These are phyloP conservation scores for Penicillium cosmopolitanum DNA, from an alignment of 495 filamentous ascomycete species.

Conservation along the genomic window DNA sequence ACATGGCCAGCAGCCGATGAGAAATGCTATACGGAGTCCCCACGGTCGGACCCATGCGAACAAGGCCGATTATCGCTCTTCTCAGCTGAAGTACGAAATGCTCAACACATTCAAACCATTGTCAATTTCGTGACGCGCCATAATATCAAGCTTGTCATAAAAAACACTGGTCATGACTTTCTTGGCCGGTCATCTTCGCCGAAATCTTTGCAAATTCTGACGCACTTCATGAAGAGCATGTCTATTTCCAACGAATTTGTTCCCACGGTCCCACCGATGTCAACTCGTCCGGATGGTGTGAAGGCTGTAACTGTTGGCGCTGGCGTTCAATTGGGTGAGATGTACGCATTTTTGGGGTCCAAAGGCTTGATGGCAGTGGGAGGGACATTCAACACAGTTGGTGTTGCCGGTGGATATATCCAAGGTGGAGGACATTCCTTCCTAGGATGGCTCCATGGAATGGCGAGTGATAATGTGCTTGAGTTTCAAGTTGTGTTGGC, in stretches of 20 bases:
- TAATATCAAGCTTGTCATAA: slow-evolving; percentile 53
- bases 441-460: slow-evolving; percentile 35
- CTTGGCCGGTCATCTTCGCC: slow-evolving; percentile 54
- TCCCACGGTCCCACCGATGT: slow-evolving; percentile 3
- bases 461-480: slow-evolving; percentile 39
- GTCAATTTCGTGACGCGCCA: slow-evolving; percentile 27
- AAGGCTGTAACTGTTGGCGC: slow-evolving; percentile 52
- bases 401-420: slow-evolving; percentile 51
- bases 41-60: slow-evolving; percentile 18
- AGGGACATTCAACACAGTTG: slow-evolving; percentile 25
- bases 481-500: slow-evolving; percentile 43
- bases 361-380: slow-evolving; percentile 15
- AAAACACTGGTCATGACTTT: slow-evolving; percentile 61
- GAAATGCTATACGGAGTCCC: slow-evolving; percentile 57
- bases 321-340: slow-evolving; percentile 51
- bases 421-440: slow-evolving; percentile 62
- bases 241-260: slow-evolving; percentile 33
- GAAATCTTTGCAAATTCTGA: slow-evolving; percentile 57
- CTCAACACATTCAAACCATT: slow-evolving; percentile 40
- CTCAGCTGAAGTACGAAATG: slow-evolving; percentile 34
- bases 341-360: slow-evolving; percentile 41
- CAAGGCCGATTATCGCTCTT: slow-evolving; percentile 44
- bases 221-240: slow-evolving; percentile 51
- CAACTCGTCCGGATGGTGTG: background rate
- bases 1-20: slow-evolving; percentile 57